Base-by-base conservation (phyloP, 768 basidiomycete species). In the Galerina marginata region DNA sequence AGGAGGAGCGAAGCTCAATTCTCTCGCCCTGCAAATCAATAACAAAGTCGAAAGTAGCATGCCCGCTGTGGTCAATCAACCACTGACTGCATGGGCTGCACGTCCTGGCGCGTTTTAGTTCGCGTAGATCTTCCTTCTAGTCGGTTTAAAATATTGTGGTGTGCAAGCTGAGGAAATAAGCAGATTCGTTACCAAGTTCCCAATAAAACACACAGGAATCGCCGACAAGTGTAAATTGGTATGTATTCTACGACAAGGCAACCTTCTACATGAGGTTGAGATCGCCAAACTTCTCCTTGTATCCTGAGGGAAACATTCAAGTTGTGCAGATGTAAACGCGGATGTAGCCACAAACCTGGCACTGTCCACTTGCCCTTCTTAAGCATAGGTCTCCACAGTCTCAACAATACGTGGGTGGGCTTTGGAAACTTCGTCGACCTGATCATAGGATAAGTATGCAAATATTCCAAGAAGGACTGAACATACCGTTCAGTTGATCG, bases 351-450 rank as follows among this genome's bases (percentile, higher is more conserved):
- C 82, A 55, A 72, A 90, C 95, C 96, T 70, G 96, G 96, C 59
- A 98, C 96, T 70, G 91, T 94, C 91, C 94, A 97, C 82, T 98
- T 97, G 77, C 96, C 96, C 81, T 98, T 95, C 86, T 91, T 89
- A 64, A 98, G 76, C 95, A 97, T 96, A 66, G 83, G 83, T 91
- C 80, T 98, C 94, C 60, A 97, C 93, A 44, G 91, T 88, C 77
- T 97, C 88, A 40, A 83, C 79, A 75, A 99, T 88, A 75, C 93
- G 93, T 15, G 97, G 97, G 77, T 97, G 91, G 25, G 96, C 96
- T 62, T 89, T 83, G 66, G 89, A 88, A 67, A 99, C 92, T 62
- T 99, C 96, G 71, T 91, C 89, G 63, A 89, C 82, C 95, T 96
- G 68, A 23, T 20, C 46, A 16, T 53, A 38, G 23, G 43, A 58